Base-by-base conservation (phyloP, 177 flowering plant species). In the Tripterygium wilfordii region DNA sequence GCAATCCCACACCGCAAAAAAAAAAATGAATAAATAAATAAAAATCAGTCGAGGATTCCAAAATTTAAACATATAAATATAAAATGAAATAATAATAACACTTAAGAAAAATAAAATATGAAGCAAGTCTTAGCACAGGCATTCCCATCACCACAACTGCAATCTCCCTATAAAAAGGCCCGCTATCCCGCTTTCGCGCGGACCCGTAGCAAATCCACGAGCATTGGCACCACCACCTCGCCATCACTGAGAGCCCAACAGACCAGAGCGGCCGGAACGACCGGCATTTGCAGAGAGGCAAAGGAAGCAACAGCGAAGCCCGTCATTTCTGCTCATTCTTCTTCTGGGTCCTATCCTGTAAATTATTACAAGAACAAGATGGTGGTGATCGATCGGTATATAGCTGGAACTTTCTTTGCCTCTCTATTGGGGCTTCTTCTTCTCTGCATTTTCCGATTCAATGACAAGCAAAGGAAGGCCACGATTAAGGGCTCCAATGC, bases 361-460 rank as follows among this genome's bases (percentile, higher is more conserved):
- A 3, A 2, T n/a, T 21, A 8, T 23, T 21, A 1, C 12, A 39
- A 31, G 38, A 27, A 32, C 54, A 35, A 20, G 36, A 16, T 17
- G 35, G 38, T 35, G 16, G 41, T 46, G 21, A 10, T 57, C 13
- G 54, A 63, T 44, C 53, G 20, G 10, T 46, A 33, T 51, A 37
- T 42, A 40, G 20, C 43, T 20, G 67, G 46, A 12, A 48, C 50
- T 29, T 42, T 63, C 40, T 31, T 61, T n/a, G 59, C 52, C 4
- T 61, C 54, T 14, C 51, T 65, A 4, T n/a, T 59, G n/a, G 65
- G 51, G 3, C 44, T 66, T 19, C 40, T 36, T 4, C 22, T 56
- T 20, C 42, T 60, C 24, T 56, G 8, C 52, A 4, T 36, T 27
- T 28, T 56, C 17, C 48, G 53, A 2, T 35, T 41, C 15, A 23